phyloP scores from a whole-genome alignment of 106 monocot species.

The Acanthochlamys bracteata region DNA sequence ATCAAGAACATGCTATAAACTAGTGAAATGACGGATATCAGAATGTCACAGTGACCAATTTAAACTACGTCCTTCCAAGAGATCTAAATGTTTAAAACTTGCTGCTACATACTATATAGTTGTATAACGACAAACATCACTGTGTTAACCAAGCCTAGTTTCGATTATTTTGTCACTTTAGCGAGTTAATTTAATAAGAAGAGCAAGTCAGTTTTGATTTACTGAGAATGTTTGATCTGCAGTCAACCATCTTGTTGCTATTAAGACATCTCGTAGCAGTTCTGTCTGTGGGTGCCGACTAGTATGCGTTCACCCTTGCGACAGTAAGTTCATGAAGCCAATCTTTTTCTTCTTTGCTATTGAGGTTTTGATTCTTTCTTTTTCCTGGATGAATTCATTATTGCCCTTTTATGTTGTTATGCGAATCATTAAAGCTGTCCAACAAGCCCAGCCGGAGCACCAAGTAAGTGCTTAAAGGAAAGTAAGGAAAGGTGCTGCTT shows the following conservation, averaged over 20 bases:
- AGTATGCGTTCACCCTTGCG: slow-evolving; percentile 27
- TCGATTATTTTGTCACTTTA: no score
- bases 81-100: no score
- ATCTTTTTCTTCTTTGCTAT: neutral
- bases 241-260: slow-evolving; percentile 40
- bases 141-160: no score
- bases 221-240: slow-evolving; percentile 5
- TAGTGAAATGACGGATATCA: no score
- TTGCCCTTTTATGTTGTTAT: slow-evolving; percentile 48
- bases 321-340: slow-evolving; percentile 31
- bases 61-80: no score
- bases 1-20: no score
- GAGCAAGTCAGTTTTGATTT: neutral
- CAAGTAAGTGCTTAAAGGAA: slow-evolving; percentile 11
- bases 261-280: slow-evolving; percentile 36
- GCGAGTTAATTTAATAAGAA: no score
- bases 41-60: no score
- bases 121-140: no score
- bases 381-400: neutral
- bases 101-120: no score
- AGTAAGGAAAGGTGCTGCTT: no score
- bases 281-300: slow-evolving; percentile 23
- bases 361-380: neutral
- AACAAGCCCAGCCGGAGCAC: slow-evolving; percentile 20
- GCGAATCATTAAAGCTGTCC: slow-evolving; percentile 32